A percentile compares a stretch with the other conserved stretches of the same genome.
These are phyloP conservation scores for Penicillium sp. DNA, from an alignment of 2,329 filamentous ascomycete species.

Conservation along the genomic window DNA sequence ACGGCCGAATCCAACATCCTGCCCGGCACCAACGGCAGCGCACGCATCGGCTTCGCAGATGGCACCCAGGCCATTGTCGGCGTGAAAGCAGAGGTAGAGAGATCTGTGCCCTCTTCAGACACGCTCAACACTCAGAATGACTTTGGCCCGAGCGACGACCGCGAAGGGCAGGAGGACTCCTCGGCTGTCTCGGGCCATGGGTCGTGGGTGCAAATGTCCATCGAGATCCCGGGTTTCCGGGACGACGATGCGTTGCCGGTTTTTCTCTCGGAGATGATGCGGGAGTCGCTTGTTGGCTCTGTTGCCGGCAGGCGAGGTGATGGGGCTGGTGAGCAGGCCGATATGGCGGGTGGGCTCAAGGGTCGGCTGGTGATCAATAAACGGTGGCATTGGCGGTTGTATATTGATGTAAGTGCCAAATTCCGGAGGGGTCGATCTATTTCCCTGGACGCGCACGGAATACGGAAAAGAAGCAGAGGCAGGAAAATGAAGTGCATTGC, in stretches of 20 bases:
- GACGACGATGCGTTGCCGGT: slow-evolving; percentile 89
- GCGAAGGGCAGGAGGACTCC: slow-evolving; percentile 26
- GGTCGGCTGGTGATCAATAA: slow-evolving; percentile 80
- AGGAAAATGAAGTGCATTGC: too few species aligned
- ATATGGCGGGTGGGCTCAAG: slow-evolving; percentile 65
- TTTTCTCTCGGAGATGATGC: slow-evolving; percentile 83
- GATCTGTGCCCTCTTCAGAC: slow-evolving; percentile 50
- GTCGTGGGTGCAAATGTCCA: slow-evolving; percentile 80
- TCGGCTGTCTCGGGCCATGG: slow-evolving; percentile 48
- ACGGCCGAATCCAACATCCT: slow-evolving; percentile 87
- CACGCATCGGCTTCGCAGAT: slow-evolving; percentile 89
- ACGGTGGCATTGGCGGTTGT: slow-evolving; percentile 94
- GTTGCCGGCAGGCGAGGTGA: slow-evolving; percentile 58
- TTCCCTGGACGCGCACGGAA: too few species aligned
- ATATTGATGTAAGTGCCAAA: slow-evolving; percentile 68
- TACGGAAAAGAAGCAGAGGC: too few species aligned
- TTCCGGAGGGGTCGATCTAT: too few species aligned
- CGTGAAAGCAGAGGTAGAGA: slow-evolving; percentile 91
- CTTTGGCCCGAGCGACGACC: slow-evolving; percentile 23
- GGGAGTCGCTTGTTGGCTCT: slow-evolving; percentile 72
- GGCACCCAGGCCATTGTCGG: slow-evolving; percentile 95
- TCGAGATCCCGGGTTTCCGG: slow-evolving; percentile 85
- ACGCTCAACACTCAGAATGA: slow-evolving; percentile 35
- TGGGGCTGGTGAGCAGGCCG: slow-evolving; percentile 51
- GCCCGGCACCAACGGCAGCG: slow-evolving; percentile 85